Evolutionary conservation across 768 basidiomycete species (phyloP).

Genomic region (Rhizopogon sp.): DNA sequence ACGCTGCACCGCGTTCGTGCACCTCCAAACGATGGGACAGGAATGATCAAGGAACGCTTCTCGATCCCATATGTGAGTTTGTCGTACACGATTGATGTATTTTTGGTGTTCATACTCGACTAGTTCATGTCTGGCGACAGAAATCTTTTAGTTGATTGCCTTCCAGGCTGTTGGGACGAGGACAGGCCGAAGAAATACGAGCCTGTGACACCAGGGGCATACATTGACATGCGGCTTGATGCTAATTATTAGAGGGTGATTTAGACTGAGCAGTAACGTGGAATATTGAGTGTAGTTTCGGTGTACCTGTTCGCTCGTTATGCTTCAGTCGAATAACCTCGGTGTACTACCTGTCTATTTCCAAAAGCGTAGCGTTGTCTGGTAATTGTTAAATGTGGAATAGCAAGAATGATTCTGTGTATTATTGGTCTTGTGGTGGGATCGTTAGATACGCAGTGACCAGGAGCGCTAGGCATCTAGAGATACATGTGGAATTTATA

Average conservation of each 20-base stretch:
- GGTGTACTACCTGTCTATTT: too few species aligned
- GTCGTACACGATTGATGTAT: neutral
- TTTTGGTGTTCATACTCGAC: constrained; percentile 15
- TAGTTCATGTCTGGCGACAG: constrained; percentile 28
- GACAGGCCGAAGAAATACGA: constrained; percentile 46
- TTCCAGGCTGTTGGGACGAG: constrained; percentile 47
- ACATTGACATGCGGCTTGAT: constrained; percentile 35
- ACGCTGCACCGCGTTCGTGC: constrained; percentile 50
- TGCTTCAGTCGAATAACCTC: too few species aligned
- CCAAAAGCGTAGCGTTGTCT: too few species aligned
- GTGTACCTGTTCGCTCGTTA: too few species aligned
- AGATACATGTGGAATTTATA: too few species aligned
- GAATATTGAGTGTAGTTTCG: too few species aligned
- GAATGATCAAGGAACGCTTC: constrained; percentile 46
- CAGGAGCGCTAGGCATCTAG: too few species aligned
- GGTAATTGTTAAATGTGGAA: too few species aligned
- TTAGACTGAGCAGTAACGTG: too few species aligned
- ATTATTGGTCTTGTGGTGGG: too few species aligned
- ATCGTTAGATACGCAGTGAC: too few species aligned
- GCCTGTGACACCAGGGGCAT: constrained; percentile 36
- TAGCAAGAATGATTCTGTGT: too few species aligned
- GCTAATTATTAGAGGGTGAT: constrained; percentile 24
- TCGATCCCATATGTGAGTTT: constrained; percentile 56
- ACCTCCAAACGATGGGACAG: constrained; percentile 21
- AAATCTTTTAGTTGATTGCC: constrained; percentile 39